phyloP scores from a whole-genome alignment of 805 yeast species.

The Yarrowia deformans region DNA sequence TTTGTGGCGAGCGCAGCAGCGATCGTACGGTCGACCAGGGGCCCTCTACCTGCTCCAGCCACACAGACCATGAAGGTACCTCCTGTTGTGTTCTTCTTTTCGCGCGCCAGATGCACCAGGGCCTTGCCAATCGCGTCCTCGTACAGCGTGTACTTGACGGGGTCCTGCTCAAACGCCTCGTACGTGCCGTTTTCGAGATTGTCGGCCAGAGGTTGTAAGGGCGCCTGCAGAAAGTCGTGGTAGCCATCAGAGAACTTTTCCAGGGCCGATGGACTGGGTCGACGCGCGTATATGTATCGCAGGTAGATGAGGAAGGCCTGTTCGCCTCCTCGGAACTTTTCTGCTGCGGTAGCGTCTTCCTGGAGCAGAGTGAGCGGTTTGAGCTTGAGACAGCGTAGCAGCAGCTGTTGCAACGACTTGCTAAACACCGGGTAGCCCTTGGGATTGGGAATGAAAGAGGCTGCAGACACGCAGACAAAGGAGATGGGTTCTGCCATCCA shows the following conservation, averaged over 20 bases:
- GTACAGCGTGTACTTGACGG: slow-evolving; percentile 71
- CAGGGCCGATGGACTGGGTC: slow-evolving; percentile 47
- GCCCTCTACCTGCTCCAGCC: slow-evolving; percentile 91
- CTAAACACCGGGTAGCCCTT: slow-evolving; percentile 70
- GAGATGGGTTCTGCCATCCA: slow-evolving; percentile 76
- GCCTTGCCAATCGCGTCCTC: slow-evolving; percentile 66
- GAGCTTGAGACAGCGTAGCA: slow-evolving; percentile 56
- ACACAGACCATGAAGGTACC: slow-evolving; percentile 55
- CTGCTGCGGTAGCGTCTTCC: slow-evolving; percentile 46
- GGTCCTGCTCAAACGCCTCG: slow-evolving; percentile 73
- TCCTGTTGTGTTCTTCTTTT: neutral
- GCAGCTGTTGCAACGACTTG: slow-evolving; percentile 61
- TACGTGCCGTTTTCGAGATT: slow-evolving; percentile 68
- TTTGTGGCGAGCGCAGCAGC: slow-evolving; percentile 52
- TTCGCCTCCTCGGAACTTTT: slow-evolving; percentile 45
- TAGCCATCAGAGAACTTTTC: slow-evolving; percentile 52
- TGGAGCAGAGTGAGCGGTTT: slow-evolving; percentile 59
- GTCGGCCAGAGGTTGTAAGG: slow-evolving; percentile 74
- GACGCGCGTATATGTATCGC: slow-evolving; percentile 44
- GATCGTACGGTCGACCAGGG: slow-evolving; percentile 65
- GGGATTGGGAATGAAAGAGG: slow-evolving; percentile 64
- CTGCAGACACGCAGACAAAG: slow-evolving; percentile 62
- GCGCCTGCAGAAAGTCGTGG: slow-evolving; percentile 60
- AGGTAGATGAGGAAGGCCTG: slow-evolving; percentile 44
- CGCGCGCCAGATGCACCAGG: neutral